phyloP scores from a whole-genome alignment of 2,329 filamentous ascomycete genomes.

The Hortaea werneckii region DNA sequence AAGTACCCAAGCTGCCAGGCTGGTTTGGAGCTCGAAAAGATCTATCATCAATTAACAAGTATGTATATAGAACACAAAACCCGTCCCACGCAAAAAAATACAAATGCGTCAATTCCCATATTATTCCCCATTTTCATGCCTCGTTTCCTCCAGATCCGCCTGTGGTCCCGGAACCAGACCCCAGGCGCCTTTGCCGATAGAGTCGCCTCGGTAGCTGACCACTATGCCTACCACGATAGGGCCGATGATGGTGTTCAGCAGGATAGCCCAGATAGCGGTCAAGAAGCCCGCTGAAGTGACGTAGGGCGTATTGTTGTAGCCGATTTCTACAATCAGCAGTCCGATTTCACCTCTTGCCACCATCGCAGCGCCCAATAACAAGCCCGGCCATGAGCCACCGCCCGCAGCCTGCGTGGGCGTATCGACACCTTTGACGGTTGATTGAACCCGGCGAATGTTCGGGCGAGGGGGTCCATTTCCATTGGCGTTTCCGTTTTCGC shows the following conservation, averaged over 20 bases:
- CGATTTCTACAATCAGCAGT: conserved; percentile 62
- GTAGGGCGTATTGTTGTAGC: conserved; percentile 46
- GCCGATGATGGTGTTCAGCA: conserved; percentile 46
- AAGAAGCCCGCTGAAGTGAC: conserved; percentile 30
- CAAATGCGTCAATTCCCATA: not conserved
- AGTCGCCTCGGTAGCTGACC: conserved; percentile 23
- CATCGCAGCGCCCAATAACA: conserved; percentile 61
- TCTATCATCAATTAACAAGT: not conserved
- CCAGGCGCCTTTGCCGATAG: not conserved
- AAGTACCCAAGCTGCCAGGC: no score
- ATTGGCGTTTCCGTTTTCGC: not conserved
- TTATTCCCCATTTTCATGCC: not conserved
- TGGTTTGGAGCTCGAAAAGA: no score
- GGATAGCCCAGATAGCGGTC: conserved; percentile 46
- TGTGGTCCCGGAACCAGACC: not conserved
- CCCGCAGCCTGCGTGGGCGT: not conserved
- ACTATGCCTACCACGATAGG: conserved; percentile 43
- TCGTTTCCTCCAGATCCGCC: not conserved
- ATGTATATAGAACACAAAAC: not conserved
- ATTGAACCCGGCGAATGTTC: not conserved
- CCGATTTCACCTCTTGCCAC: conserved; percentile 71
- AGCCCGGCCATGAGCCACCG: conserved; percentile 48
- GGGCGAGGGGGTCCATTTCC: not conserved
- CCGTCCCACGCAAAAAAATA: not conserved
- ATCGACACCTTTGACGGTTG: not conserved